Base-by-base conservation (phyloP, 139 green algal genomes). In the Pleodorina starrii region DNA sequence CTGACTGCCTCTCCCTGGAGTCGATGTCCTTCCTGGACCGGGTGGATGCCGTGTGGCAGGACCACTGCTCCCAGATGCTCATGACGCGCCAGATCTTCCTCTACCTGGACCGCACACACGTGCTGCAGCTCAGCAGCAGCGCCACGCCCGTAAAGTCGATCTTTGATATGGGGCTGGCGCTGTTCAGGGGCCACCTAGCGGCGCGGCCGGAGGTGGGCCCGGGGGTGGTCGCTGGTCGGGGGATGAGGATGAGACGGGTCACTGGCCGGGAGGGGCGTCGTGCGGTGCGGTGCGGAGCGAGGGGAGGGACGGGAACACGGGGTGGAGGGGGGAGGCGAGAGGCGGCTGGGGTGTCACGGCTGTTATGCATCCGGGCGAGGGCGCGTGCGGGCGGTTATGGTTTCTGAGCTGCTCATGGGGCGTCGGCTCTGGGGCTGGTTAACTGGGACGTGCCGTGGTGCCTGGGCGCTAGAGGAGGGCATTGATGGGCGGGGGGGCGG, bases 51-150 rank as follows among this genome's bases (percentile, higher is more conserved):
- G 66, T 90, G 44, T 99, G 97, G 97, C 66, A 92, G 66, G 91
- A 97, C 57, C 94, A 99, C 92, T 98, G 93, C 93, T 51, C 87
- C 21, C 94, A 97, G 90, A 96, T 98, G 92, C 95, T 99, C 57
- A 95, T 95, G 46, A 98, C 98, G 32, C 94, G 98, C 1, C 97
- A 96, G 25, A 98, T 99, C 74, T 99, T 99, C 86, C 92, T 99
- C 36, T 99, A 99, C 92, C 93, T 99, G 71, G 98, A 99, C 93
- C 95, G 98, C 79, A 98, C 97, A 3, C 97, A 98, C 73, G 97
- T 99, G 44, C 92, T 99, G 81, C 51, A 74, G 51, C 60, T 87
- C 16, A 46, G 60, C 50, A 84, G 92, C 82, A 89, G 87, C 66
- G 83, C 91, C 17, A 73, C 77, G 57, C 91, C 94, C 43, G 91